A percentile compares a stretch with the other conserved stretches of the same genome.
phyloP scores from a whole-genome alignment of 371 early-diverging fungal species.

The Mucor lusitanicus region DNA sequence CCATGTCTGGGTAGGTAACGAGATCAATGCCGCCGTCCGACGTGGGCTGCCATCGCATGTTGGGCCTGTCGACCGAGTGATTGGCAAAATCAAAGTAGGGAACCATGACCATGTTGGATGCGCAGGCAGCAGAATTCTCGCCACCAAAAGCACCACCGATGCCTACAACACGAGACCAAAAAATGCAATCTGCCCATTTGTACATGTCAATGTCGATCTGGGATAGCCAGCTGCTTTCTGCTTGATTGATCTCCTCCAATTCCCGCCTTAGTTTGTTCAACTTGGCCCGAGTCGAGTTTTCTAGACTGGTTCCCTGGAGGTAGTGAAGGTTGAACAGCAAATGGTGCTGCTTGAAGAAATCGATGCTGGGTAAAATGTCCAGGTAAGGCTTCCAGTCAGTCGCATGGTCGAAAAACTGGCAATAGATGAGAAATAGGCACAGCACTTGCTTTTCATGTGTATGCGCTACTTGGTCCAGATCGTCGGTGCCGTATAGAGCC shows the following conservation, averaged over 20 bases:
- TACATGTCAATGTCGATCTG: slow-evolving; percentile 41
- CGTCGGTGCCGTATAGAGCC: background rate
- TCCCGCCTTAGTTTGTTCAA: slow-evolving; percentile 26
- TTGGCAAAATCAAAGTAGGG: slow-evolving; percentile 67
- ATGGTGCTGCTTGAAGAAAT: slow-evolving; percentile 20
- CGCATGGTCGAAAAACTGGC: slow-evolving; percentile 22
- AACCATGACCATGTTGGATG: slow-evolving; percentile 27
- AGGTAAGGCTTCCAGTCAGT: slow-evolving; percentile 52
- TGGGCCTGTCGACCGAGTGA: slow-evolving; percentile 40
- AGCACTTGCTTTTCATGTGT: slow-evolving; percentile 27
- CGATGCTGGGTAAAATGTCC: slow-evolving; percentile 37
- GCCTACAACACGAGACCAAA: slow-evolving; percentile 57
- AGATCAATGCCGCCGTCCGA: background rate
- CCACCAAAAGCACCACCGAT: slow-evolving; percentile 17
- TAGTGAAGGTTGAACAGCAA: slow-evolving; percentile 13
- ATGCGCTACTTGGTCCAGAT: background rate
- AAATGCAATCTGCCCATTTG: slow-evolving; percentile 53
- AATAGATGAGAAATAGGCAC: slow-evolving; percentile 46
- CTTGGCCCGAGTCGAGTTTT: slow-evolving; percentile 41
- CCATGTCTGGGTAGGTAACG: background rate
- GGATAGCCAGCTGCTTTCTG: slow-evolving; percentile 27
- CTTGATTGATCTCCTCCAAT: background rate
- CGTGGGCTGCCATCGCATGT: slow-evolving; percentile 50
- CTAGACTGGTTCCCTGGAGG: slow-evolving; percentile 45
- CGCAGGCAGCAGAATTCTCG: too few relatives aligned